phyloP scores from a whole-genome alignment of 2,329 filamentous ascomycete species.

The Verticillium dahliae region DNA sequence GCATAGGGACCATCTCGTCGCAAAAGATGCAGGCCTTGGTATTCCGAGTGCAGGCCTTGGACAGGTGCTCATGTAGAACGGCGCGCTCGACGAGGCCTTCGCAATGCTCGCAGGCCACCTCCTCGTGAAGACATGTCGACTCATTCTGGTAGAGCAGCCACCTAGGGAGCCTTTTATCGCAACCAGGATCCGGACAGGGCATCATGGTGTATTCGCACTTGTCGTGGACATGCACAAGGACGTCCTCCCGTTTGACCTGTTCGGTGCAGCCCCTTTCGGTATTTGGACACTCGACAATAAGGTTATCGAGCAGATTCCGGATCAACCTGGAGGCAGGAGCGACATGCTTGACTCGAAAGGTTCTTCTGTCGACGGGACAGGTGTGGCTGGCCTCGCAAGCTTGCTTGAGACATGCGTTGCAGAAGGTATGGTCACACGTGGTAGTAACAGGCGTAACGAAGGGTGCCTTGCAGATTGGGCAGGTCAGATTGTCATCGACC shows the following conservation, averaged over 20 bases:
- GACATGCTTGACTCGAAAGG: constrained; percentile 21
- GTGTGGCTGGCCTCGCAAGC: constrained; percentile 33
- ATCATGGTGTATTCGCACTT: constrained; percentile 51
- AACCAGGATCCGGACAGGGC: constrained; percentile 47
- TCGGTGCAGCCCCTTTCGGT: constrained; percentile 40
- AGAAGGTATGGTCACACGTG: constrained; percentile 60
- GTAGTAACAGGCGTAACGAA: constrained; percentile 56
- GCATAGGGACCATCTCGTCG: constrained; percentile 33
- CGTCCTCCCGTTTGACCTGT: constrained; percentile 43
- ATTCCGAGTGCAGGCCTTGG: constrained; percentile 35
- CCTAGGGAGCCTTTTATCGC: constrained; percentile 42
- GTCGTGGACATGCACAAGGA: constrained; percentile 46
- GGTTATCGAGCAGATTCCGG: constrained; percentile 53
- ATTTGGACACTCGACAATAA: constrained; percentile 54
- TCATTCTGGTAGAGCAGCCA: constrained; percentile 31
- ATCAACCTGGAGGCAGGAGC: constrained; percentile 37
- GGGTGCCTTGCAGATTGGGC: constrained; percentile 53
- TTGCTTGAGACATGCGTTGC: constrained; percentile 46
- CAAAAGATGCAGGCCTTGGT: constrained; percentile 45
- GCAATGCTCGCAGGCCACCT: constrained; percentile 48
- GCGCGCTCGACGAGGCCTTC: constrained; percentile 38
- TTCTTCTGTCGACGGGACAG: constrained; percentile 54
- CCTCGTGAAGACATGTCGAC: constrained; percentile 49
- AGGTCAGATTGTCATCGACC: constrained; percentile 40
- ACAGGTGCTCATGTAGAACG: constrained; percentile 37